Evolutionary conservation across 2,329 filamentous ascomycete species (phyloP).

Genomic region (Stachybotrys elegans): DNA sequence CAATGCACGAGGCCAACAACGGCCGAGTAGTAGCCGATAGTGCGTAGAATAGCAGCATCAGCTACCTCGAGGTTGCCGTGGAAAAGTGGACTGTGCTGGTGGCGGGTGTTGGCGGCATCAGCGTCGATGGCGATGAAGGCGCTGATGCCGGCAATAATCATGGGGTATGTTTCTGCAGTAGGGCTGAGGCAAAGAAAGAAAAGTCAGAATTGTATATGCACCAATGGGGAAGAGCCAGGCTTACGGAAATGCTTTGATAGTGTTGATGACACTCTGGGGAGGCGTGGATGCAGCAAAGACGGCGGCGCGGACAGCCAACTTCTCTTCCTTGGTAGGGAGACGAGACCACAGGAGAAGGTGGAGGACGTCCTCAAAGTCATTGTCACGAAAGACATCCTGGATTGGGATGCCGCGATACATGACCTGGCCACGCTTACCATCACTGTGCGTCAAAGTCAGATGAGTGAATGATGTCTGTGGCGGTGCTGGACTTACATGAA

Average conservation of each 20-base stretch:
- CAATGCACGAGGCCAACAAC: conserved; percentile 21
- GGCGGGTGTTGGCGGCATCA: conserved; percentile 17
- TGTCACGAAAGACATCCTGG: conserved; percentile 11
- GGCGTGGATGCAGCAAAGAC: not conserved
- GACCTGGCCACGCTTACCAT: conserved; percentile 26
- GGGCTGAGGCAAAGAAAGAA: conserved; percentile 11
- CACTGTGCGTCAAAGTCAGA: conserved; percentile 21
- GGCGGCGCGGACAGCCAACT: conserved; percentile 9
- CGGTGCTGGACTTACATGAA: not conserved
- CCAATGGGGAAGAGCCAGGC: not conserved
- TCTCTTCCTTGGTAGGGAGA: conserved; percentile 25
- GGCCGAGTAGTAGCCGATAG: not conserved
- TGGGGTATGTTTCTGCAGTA: conserved; percentile 27
- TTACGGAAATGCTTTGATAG: not conserved
- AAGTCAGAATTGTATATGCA: not conserved
- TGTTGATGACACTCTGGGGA: not conserved
- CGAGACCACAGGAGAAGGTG: conserved; percentile 33
- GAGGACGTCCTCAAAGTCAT: conserved; percentile 18
- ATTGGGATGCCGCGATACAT: conserved; percentile 28
- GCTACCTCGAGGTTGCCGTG: not conserved
- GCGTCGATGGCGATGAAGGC: conserved; percentile 24
- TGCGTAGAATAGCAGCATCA: not conserved
- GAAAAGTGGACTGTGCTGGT: not conserved
- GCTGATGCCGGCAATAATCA: conserved; percentile 30
- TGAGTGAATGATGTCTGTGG: no score